These are phyloP conservation scores for Termitomyces sp. DNA, from an alignment of 768 basidiomycete species.

Conservation along the genomic window DNA sequence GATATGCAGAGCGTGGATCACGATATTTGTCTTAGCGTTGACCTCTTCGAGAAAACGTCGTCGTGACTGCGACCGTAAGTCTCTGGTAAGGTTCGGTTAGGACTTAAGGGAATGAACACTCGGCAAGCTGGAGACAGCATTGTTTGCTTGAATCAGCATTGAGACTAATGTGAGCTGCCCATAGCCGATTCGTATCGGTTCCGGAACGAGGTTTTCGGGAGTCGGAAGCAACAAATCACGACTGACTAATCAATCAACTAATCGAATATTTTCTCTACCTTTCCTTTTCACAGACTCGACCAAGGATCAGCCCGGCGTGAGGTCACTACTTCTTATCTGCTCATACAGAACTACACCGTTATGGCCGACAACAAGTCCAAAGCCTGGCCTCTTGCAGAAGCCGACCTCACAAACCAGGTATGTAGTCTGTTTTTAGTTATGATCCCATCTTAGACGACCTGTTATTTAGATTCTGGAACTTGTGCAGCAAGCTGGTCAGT, in stretches of 20 bases:
- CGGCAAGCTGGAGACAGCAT: no score
- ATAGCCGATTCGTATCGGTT: no score
- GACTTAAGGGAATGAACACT: no score
- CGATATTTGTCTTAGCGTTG: no score
- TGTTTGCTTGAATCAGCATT: no score
- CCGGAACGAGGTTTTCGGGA: no score
- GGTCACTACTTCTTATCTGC: slow-evolving; percentile 41
- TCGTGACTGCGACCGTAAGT: no score
- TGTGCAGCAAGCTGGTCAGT: slow-evolving; percentile 92
- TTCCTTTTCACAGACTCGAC: slow-evolving; percentile 33
- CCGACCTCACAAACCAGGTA: slow-evolving; percentile 86
- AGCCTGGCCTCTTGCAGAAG: slow-evolving; percentile 86
- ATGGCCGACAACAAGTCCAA: slow-evolving; percentile 72
- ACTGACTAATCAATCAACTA: slow-evolving; percentile 2
- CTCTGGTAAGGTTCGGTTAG: no score
- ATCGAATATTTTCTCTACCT: slow-evolving; percentile 4
- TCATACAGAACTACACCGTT: slow-evolving; percentile 16
- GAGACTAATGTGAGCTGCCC: no score
- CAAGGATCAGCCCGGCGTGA: slow-evolving; percentile 85
- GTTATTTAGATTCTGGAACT: slow-evolving; percentile 80
- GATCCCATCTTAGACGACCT: neutral
- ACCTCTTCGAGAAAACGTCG: no score
- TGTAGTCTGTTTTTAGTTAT: slow-evolving; percentile 17
- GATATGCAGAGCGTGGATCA: no score
- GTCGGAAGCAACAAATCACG: neutral